Evolutionary conservation across 2,329 filamentous ascomycete genomes (phyloP), one percentile per base, ranked within the genome.

Genomic region (Blastomyces silverae): DNA sequence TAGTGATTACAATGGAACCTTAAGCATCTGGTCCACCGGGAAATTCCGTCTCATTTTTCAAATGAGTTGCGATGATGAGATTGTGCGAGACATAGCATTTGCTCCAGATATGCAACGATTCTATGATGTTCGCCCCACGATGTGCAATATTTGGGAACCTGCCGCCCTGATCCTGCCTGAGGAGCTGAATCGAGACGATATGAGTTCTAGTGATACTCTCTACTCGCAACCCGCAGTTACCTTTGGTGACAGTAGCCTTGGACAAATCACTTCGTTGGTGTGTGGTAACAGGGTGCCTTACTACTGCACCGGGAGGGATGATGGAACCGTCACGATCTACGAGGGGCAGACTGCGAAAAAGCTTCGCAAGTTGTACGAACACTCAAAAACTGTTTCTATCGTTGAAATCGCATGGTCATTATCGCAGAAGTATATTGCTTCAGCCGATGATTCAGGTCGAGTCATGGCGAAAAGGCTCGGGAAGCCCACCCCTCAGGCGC

Each of bases 121-220:
- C 55, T 74, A 73, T 55, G 73, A 74, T 60, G 64, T 71, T 20
- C 69, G 72, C 31, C 70, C 66, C 0, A 67, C 68, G 0, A 52
- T 65, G 20, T 70, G 71, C 62, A 73, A 72, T 65, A 66, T 71
- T 13, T 74, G 73, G 73, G 70, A 74, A 64, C 72, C 72, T 8
- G 67, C 70, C 60, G 68, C 67, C 7, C 66, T 74, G 37, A 60
- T 70, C 25, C 70, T 65, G 4, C 60, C 66, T 6, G 64, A 64
- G 34, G 70, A 70, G 50, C 15, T 44, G 52, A 11, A 70, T 70
- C 52, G 63, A 67, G 15, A 62, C 65, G 15, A 67, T 59, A 31
- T 59, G 56, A 61, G 59, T 46, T 37, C 61, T 17, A 61, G 39
- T 37, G 25, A 61, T 15, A 28, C 46, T 22, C 34, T 58, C 25